Percentiles rank a stretch among this genome's conserved stretches.
Evolutionary conservation across 192 early-diverging fungal genomes (phyloP).

Genomic region (Obelidium mucronatum): DNA sequence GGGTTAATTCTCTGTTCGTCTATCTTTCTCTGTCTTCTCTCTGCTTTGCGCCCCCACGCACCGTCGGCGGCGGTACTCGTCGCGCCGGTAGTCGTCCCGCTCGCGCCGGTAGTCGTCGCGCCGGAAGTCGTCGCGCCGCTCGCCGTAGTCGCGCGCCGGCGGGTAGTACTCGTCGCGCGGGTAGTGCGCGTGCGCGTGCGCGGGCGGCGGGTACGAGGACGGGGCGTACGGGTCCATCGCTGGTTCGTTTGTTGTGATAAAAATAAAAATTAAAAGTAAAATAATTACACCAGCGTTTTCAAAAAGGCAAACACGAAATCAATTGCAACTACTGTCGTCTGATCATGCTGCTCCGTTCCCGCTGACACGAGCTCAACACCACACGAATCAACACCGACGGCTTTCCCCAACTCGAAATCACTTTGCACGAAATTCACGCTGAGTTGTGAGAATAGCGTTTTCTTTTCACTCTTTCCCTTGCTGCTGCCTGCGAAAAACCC

Average conservation of each 20-base stretch:
- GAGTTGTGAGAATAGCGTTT: too few relatives aligned
- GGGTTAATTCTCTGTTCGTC: too few relatives aligned
- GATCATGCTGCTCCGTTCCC: slow-evolving; percentile 28
- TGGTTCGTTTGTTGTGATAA: not conserved
- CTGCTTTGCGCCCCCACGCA: too few relatives aligned
- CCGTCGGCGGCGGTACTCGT: not conserved
- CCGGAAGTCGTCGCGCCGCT: not conserved
- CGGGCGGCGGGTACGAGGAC: too few relatives aligned
- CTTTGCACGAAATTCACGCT: slow-evolving; percentile 25
- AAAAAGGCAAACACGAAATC: not conserved
- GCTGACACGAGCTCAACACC: slow-evolving; percentile 12
- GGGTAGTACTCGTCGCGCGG: not conserved
- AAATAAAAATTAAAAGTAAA: too few relatives aligned
- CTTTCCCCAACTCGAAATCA: not conserved
- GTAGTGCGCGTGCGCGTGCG: not conserved
- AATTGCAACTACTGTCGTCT: slow-evolving; percentile 10
- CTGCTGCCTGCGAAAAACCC: not conserved
- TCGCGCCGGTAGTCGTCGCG: not conserved
- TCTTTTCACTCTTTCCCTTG: not conserved
- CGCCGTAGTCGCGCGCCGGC: not conserved
- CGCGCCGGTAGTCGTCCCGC: not conserved
- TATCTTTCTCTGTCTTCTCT: too few relatives aligned
- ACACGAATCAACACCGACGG: not conserved
- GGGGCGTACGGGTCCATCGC: not conserved
- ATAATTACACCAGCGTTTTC: too few relatives aligned